Base-by-base conservation (phyloP, 176 grass and related monocot species). In the Urochloa ruziziensis region DNA sequence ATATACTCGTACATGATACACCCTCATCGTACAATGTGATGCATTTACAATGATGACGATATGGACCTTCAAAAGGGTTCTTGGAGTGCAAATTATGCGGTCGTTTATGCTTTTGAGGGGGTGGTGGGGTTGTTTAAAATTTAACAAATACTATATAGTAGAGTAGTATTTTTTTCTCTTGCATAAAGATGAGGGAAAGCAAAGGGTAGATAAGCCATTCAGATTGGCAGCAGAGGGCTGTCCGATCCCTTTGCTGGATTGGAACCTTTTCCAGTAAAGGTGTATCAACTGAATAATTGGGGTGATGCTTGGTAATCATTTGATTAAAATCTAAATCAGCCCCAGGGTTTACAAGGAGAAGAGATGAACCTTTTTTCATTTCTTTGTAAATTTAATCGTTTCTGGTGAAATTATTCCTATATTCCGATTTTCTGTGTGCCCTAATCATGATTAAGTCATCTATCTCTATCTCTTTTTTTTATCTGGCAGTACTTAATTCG, bases 41-140 rank as follows among this genome's bases (percentile, higher is more conserved):
- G 33, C 59, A 85, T 90, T 81, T 81, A 81, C 58, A 86, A 90
- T 78, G 77, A 68, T 87, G 84, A 82, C 73, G 60, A 80, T 70
- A 61, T 90, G 73, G 89, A 86, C 84, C 85, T 89, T 82, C 28
- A 40, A 77, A 89, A 89, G 89, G 64, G 75, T 47, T 56, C 37
- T 80, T 75, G 67, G 75, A 85, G 70, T 67, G 43, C 89, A 71
- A 85, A 91, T 85, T 67, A 87, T 89, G 74, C 76, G 80, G 92
- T 71, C 67, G 72, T 89, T 24, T 91, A 91, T 83, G 78, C 89
- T 91, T 94, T 94, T 94, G 81, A 94, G 89, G 89, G 46, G 59
- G 59, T 84, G 83, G 89, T 80, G 70, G 82, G 81, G 81, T 70
- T 85, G 82, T 87, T 94, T 85, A 78, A 49, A 70, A 70, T 75